Conservation (phyloP, 176 grass and related monocot species). For the Paspalum vaginatum region DNA sequence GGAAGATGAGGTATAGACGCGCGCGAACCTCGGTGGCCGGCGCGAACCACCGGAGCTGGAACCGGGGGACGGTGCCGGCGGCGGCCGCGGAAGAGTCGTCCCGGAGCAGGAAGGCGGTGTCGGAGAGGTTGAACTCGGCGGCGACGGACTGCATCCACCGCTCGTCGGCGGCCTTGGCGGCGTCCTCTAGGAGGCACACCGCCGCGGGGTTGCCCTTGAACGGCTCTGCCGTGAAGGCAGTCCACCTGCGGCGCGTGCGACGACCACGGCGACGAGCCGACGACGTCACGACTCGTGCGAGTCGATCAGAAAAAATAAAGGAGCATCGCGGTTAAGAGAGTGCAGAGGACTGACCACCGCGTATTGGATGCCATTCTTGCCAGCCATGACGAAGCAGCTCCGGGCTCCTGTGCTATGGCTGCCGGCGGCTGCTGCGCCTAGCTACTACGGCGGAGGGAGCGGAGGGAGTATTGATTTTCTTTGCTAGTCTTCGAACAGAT, state of each 20-base stretch:
- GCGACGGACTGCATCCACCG: conserved; percentile 79
- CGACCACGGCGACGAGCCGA: background rate
- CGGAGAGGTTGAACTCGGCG: conserved; percentile 75
- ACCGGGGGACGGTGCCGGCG: conserved; percentile 32
- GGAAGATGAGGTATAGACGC: no score
- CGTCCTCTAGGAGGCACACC: conserved; percentile 57
- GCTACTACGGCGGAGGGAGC: no score
- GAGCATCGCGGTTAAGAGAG: background rate
- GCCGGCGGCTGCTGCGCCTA: background rate
- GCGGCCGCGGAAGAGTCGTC: background rate
- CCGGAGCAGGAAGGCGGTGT: conserved; percentile 57
- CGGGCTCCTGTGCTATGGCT: background rate
- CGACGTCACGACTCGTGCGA: background rate
- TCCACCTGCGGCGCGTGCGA: conserved; percentile 58
- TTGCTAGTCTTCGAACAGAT: background rate
- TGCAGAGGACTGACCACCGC: conserved; percentile 40
- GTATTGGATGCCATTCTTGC: conserved; percentile 52
- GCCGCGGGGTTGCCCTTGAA: conserved; percentile 86
- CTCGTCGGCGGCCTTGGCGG: conserved; percentile 32
- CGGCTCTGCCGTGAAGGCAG: conserved; percentile 53
- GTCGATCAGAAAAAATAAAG: background rate
- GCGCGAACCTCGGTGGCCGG: conserved; percentile 54
- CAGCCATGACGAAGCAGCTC: background rate
- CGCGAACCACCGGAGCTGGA: conserved; percentile 80
- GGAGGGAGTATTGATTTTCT: background rate